Conservation (phyloP, 1,284 basidiomycete species). For the Cryptococcus floricola region DNA sequence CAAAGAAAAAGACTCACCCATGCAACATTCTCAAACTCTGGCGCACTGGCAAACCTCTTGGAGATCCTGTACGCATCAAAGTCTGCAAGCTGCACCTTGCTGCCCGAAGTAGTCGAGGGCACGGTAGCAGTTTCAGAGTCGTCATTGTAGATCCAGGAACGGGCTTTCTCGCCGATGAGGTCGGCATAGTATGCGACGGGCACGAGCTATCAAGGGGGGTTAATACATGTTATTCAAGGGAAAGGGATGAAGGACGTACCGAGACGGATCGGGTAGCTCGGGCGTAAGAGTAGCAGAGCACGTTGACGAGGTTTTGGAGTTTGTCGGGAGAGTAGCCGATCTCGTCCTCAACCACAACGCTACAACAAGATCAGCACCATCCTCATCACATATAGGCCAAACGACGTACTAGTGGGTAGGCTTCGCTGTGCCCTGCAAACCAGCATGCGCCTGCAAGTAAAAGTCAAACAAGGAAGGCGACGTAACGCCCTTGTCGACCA, state of each 20-base stretch:
- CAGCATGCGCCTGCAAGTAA: conserved; percentile 44
- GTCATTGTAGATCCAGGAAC: conserved; percentile 45
- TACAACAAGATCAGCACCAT: not conserved
- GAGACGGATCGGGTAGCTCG: conserved; percentile 49
- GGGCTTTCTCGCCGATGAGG: conserved; percentile 48
- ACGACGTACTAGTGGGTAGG: conserved; percentile 35
- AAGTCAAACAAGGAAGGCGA: conserved; percentile 52
- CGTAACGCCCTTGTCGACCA: conserved; percentile 45
- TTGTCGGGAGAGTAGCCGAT: conserved; percentile 40
- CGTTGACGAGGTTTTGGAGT: conserved; percentile 44
- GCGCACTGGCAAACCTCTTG: conserved; percentile 11
- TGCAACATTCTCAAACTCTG: conserved; percentile 17
- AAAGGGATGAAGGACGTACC: too few species aligned
- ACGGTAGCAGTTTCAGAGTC: conserved; percentile 15
- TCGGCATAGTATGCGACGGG: conserved; percentile 27
- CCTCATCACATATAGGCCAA: conserved; percentile 12
- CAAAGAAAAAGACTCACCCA: conserved; percentile 12
- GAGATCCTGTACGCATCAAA: conserved; percentile 19
- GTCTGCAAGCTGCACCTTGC: conserved; percentile 1
- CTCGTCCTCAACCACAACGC: conserved; percentile 40
- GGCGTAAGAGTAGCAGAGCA: conserved; percentile 50
- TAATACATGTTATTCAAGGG: not conserved
- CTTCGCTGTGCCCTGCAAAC: conserved; percentile 35
- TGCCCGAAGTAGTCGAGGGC: conserved; percentile 6
- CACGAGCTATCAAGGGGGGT: not conserved